phyloP scores from a whole-genome alignment of 1,139 yeast species.

The Protomyces inouyei region DNA sequence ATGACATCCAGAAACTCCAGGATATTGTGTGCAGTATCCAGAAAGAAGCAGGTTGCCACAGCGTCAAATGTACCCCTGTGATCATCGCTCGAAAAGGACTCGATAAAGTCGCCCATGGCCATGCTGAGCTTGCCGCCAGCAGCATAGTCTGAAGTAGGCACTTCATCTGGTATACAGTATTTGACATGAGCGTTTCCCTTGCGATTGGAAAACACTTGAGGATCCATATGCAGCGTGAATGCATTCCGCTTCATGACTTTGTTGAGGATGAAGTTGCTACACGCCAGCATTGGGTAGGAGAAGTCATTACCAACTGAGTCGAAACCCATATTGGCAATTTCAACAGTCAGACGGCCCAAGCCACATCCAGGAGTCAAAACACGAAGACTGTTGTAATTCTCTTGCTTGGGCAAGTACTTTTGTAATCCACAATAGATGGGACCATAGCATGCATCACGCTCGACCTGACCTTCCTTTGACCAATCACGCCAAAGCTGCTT shows the following conservation, averaged over 20 bases:
- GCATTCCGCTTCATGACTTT: slow-evolving; percentile 50
- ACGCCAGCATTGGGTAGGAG: slow-evolving; percentile 71
- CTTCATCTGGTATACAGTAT: slow-evolving; percentile 45
- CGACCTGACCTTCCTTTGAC: slow-evolving; percentile 38
- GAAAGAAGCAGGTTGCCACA: slow-evolving; percentile 66
- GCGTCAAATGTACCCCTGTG: slow-evolving; percentile 43
- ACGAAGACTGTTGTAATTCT: slow-evolving; percentile 37
- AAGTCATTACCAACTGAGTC: slow-evolving; percentile 80
- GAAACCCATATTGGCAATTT: slow-evolving; percentile 56
- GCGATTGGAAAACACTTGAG: slow-evolving; percentile 72
- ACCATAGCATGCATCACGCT: slow-evolving; percentile 41
- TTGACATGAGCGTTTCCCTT: slow-evolving; percentile 53
- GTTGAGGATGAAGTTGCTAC: slow-evolving; percentile 62
- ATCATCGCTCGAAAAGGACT: slow-evolving; percentile 52
- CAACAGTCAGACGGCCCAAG: slow-evolving; percentile 70
- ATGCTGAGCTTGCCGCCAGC: slow-evolving; percentile 51
- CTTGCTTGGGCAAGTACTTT: slow-evolving; percentile 34
- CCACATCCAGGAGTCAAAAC: slow-evolving; percentile 82
- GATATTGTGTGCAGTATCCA: slow-evolving; percentile 73
- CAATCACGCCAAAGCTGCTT: slow-evolving; percentile 71
- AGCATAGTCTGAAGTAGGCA: slow-evolving; percentile 33
- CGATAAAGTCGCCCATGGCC: slow-evolving; percentile 75
- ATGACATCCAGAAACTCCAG: slow-evolving; percentile 64
- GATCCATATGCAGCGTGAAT: slow-evolving; percentile 62
- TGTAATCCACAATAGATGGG: slow-evolving; percentile 38